These are phyloP conservation scores for Vitis vinifera DNA, from an alignment of 164 flowering plant genomes.

Conservation along the genomic window DNA sequence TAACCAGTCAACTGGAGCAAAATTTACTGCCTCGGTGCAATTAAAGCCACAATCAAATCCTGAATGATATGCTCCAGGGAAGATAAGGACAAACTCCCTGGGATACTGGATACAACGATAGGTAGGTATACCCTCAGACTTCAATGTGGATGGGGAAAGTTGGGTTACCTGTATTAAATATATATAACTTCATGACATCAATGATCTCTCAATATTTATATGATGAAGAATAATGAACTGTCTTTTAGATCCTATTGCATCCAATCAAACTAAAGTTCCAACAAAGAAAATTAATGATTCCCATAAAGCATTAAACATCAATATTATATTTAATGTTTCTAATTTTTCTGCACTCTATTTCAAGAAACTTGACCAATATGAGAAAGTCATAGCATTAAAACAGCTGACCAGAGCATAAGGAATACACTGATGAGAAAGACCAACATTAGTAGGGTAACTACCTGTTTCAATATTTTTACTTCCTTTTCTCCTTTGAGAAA, in stretches of 20 bases:
- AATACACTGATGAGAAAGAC: neutral
- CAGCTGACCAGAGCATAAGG: neutral
- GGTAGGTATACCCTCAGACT: conserved; percentile 73
- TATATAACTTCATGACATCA: neutral
- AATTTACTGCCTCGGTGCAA: conserved; percentile 57
- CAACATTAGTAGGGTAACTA: neutral
- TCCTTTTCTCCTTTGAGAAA: neutral
- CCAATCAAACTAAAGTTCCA: too few species aligned
- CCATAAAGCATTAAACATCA: too few species aligned
- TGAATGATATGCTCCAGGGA: conserved; percentile 78
- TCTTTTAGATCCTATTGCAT: too few species aligned
- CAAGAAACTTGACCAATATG: neutral
- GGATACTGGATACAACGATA: conserved; percentile 70
- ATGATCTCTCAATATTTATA: neutral
- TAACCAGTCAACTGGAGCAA: conserved; percentile 86
- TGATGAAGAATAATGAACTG: too few species aligned
- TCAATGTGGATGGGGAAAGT: conserved; percentile 53
- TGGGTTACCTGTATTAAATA: conserved; percentile 53
- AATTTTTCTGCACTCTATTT: too few species aligned
- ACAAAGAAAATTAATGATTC: too few species aligned
- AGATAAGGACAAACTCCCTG: conserved; percentile 68
- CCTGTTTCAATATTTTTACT: neutral
- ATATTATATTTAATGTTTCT: too few species aligned
- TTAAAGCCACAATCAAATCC: conserved; percentile 81
- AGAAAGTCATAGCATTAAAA: neutral